Conservation (phyloP, 176 grass and related monocot genomes). For the Aegilops sharonensis region DNA sequence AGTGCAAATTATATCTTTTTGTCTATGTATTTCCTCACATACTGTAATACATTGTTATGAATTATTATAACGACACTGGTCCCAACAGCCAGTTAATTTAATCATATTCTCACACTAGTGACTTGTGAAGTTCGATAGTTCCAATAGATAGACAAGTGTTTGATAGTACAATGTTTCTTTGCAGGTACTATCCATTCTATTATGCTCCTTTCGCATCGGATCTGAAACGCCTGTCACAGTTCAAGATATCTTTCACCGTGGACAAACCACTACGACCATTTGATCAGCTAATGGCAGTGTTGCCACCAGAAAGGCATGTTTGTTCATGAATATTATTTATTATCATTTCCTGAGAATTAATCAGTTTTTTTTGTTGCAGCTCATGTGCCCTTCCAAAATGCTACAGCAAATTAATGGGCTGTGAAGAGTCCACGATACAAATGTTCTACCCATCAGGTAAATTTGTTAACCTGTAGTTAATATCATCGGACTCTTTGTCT, state of each 20-base stretch:
- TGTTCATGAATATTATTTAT: not conserved
- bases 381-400: conserved; percentile 36
- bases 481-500: not conserved
- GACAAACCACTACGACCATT: conserved; percentile 56
- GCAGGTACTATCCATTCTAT: conserved; percentile 62
- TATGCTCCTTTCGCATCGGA: conserved; percentile 63
- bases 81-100: not conserved
- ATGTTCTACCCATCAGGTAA: conserved; percentile 49
- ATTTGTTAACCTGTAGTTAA: not conserved
- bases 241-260: conserved; percentile 42
- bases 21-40: not conserved
- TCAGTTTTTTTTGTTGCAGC: not conserved
- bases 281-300: conserved; percentile 67
- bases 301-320: conserved; percentile 49
- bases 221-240: conserved; percentile 41
- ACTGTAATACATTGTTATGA: not conserved
- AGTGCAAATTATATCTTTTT: not conserved
- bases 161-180: not conserved
- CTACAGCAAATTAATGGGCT: conserved; percentile 45
- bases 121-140: not conserved
- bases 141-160: not conserved
- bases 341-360: not conserved
- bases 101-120: not conserved
- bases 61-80: not conserved
- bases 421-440: conserved; percentile 36